Base-by-base conservation (phyloP, 768 basidiomycete genomes). In the Lactarius vividus region DNA sequence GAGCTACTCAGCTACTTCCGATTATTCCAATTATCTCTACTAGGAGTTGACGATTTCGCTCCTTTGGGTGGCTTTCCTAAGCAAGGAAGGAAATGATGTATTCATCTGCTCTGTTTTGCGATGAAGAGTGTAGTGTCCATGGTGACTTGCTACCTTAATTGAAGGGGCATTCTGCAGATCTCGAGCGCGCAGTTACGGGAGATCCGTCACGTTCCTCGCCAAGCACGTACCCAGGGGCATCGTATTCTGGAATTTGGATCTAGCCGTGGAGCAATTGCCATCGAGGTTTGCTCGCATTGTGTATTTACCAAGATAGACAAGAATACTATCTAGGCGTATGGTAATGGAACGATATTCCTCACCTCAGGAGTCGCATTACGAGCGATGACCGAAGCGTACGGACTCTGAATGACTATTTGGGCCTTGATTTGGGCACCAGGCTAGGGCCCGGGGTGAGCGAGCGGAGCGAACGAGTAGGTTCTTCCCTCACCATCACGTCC, bases 1-100 rank as follows among this genome's bases (percentile, higher is more conserved):
- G 11, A 3, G 33, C 74, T 72, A 39, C 1, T 23, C 62, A 7
- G 33, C n/a, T n/a, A n/a, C n/a, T n/a, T n/a, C n/a, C n/a, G n/a
- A n/a, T n/a, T n/a, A n/a, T n/a, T n/a, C n/a, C n/a, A n/a, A 35
- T 35, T 35, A 31, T 35, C 33, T 9, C 4, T 59, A 35, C 52
- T 28, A n/a, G 33, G n/a, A 23, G 39, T 29, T 54, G 39, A 37
- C 57, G 4, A 46, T 20, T 18, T 23, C 4, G 4, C 49, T 15
- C 28, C 15, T 9, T 28, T 49, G 40, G 40, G 40, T 58, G 88
- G 85, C 89, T 56, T 90, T 94, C 80, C 79, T 94, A 26, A 90
- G 88, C 70, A n/a, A n/a, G n/a, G n/a, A 81, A 84, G 61, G 94
- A 96, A 76, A 96, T 96, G 94, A 96, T 94, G 85, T 96, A 95